Evolutionary conservation across 371 early-diverging fungal species (phyloP).

Genomic region (Mortierella sp.): DNA sequence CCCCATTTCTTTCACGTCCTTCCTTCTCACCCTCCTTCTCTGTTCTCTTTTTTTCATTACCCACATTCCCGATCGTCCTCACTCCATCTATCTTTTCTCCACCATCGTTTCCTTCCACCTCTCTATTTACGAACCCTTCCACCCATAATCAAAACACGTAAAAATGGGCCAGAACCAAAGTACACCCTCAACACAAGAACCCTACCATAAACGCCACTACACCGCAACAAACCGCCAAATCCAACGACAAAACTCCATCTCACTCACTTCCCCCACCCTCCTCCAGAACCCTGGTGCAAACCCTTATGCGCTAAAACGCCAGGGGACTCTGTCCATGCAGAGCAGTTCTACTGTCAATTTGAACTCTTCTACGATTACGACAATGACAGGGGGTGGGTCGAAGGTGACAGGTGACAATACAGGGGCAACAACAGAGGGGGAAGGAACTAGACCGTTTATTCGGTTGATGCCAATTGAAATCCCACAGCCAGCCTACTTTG

Average conservation of each 20-base stretch:
- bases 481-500: slow-evolving; percentile 30
- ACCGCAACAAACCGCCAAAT: slow-evolving; percentile 44
- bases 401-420: slow-evolving; percentile 1
- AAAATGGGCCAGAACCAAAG: slow-evolving; percentile 53
- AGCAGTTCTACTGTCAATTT: slow-evolving; percentile 7
- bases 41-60: background rate
- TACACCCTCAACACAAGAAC: slow-evolving; percentile 18
- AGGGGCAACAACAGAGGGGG: background rate
- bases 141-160: background rate
- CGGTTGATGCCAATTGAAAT: slow-evolving; percentile 44
- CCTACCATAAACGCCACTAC: slow-evolving; percentile 51
- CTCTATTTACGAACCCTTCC: background rate
- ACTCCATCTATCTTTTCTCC: background rate
- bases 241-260: slow-evolving; percentile 52
- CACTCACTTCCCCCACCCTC: slow-evolving; percentile 33
- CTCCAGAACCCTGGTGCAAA: slow-evolving; percentile 7
- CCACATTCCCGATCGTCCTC: background rate
- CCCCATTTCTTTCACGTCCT: background rate
- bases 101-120: background rate
- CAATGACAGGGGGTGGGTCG: background rate
- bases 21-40: background rate
- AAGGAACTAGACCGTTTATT: slow-evolving; percentile 22
- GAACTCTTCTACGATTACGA: background rate
- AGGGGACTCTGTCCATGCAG: background rate
- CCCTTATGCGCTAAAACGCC: background rate